phyloP scores from a whole-genome alignment of 805 yeast genomes.

The Saccharomycopsis malanga region DNA sequence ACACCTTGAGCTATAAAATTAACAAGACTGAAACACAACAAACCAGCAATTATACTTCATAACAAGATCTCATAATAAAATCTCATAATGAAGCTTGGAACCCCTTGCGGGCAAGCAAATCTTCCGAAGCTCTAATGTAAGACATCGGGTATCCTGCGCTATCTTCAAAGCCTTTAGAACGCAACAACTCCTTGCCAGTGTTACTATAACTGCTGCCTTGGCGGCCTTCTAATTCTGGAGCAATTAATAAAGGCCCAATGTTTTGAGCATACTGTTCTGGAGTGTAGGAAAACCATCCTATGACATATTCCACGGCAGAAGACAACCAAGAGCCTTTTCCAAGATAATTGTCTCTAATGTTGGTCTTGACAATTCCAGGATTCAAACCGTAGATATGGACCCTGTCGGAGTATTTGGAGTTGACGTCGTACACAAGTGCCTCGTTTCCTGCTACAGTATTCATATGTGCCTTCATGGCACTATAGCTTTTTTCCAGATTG shows the following conservation, averaged over 20 bases:
- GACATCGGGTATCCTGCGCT: constrained; percentile 26
- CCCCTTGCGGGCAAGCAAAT: neutral
- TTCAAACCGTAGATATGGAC: constrained; percentile 33
- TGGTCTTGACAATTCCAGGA: constrained; percentile 34
- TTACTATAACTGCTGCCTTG: constrained; percentile 30
- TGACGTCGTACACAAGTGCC: constrained; percentile 28
- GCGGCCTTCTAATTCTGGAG: constrained; percentile 27
- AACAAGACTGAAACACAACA: too few species aligned
- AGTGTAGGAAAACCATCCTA: constrained; percentile 29
- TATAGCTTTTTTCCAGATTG: constrained; percentile 30
- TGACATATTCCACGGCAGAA: constrained; percentile 25
- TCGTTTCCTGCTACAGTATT: constrained; percentile 40
- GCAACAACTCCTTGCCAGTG: constrained; percentile 26
- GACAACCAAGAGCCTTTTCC: constrained; percentile 29
- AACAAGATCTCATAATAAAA: too few species aligned
- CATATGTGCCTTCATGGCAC: constrained; percentile 30
- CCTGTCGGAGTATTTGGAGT: constrained; percentile 22
- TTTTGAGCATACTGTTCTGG: constrained; percentile 31
- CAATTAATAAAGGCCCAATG: constrained; percentile 29
- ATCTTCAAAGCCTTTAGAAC: constrained; percentile 29
- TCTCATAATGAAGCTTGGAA: too few species aligned
- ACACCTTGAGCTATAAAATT: too few species aligned
- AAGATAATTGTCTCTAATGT: constrained; percentile 30
- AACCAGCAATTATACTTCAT: too few species aligned
- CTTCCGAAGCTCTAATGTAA: neutral